Base-by-base conservation (phyloP, 2,329 filamentous ascomycete genomes). In the Diaporthe amygdali region DNA sequence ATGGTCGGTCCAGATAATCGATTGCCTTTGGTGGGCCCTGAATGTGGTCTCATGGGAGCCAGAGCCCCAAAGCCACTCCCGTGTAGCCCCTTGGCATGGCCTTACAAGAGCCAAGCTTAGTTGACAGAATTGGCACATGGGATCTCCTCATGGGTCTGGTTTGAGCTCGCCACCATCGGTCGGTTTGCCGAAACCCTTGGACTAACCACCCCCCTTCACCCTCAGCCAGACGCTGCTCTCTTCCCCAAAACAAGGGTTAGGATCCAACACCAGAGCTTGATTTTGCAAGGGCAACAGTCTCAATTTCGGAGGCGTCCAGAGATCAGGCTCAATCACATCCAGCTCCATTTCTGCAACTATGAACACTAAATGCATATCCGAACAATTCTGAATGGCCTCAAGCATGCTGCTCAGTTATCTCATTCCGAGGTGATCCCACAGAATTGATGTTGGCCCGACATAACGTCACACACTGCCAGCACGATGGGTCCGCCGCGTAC, bases 41-140 rank as follows among this genome's bases (percentile, higher is more conserved):
- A 25, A 10, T 64, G 59, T 64, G 59, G 59, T n/a, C 59, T 37
- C 59, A 64, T 64, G 44, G 44, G 59, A 64, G 44, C 27, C 44
- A 63, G 20, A 34, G 20, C 56, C 25, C 41, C 27, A 20, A 47
- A 34, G 41, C 56, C 14, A 14, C 41, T 47, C 32, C 12, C 6
- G 20, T 34, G n/a, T 47, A 64, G 30, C n/a, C 30, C 27, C 59
- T 64, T 64, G 59, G 59, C 59, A 44, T 64, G 59, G 59, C 59
- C 59, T 64, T 49, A 34, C 44, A 17, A 27, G 7, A 49, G 59
- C 44, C 59, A 64, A 64, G 59, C 59, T 37, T 30, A 37, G 59
- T 64, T 64, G 59, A 47, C 59, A 64, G 59, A 2, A 64, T 64
- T 64, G 59, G 59, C 59, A 64, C 27, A 49, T n/a, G 44, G 44